Evolutionary conservation across 805 yeast species (phyloP).

Genomic region (Wickerhamomyces alni): DNA sequence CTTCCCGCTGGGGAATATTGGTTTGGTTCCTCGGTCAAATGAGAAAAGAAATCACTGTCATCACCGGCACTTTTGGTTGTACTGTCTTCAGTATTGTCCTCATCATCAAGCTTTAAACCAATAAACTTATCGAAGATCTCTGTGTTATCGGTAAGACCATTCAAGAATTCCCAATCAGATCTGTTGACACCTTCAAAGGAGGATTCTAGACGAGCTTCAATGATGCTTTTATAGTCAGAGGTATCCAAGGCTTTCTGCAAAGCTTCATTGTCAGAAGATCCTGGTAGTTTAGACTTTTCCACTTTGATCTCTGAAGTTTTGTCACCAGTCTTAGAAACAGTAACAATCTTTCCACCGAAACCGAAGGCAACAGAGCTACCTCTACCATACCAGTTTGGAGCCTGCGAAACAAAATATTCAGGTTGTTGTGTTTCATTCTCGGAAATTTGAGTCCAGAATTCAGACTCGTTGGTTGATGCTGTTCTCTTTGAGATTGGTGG

Average conservation of each 20-base stretch:
- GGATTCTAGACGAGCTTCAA: conserved; percentile 45
- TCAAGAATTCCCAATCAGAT: conserved; percentile 63
- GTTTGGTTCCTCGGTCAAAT: conserved; percentile 24
- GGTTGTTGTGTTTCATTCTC: conserved; percentile 69
- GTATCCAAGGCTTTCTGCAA: conserved; percentile 53
- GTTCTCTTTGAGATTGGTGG: conserved; percentile 45
- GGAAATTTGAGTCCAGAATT: conserved; percentile 80
- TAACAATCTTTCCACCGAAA: conserved; percentile 85
- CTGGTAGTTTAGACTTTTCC: conserved; percentile 31
- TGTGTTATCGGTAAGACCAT: conserved; percentile 47
- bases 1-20: conserved; percentile 44
- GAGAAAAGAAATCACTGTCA: conserved; percentile 32
- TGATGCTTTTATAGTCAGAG: conserved; percentile 47
- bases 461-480: conserved; percentile 51
- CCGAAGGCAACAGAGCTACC: conserved; percentile 80
- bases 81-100: conserved; percentile 10
- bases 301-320: conserved; percentile 37
- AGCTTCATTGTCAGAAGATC: conserved; percentile 31
- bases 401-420: conserved; percentile 62
- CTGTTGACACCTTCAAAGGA: conserved; percentile 34
- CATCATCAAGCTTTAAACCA: conserved; percentile 27
- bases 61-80: too few species aligned
- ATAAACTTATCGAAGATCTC: conserved; percentile 43
- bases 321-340: conserved; percentile 37
- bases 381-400: conserved; percentile 83